Evolutionary conservation across 495 filamentous ascomycete species (phyloP), one percentile per base, ranked within the genome.

Genomic region (Aspergillus diversus): DNA sequence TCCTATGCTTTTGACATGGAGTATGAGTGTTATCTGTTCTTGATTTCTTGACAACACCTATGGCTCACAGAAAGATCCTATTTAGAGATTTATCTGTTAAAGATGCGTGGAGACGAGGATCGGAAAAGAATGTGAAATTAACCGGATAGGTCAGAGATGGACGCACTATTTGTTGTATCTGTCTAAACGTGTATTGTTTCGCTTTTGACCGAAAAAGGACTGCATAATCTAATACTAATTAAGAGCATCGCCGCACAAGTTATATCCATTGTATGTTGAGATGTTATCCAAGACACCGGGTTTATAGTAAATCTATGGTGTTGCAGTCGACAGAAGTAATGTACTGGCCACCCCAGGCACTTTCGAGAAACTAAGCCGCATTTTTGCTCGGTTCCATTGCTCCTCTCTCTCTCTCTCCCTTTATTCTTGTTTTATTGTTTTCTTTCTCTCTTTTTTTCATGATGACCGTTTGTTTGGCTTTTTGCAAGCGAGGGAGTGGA

Each of bases 31-130:
- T 66, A 66, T 63, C 51, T 66, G 57, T 62, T 64, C 61, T 67
- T 64, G 61, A 70, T 66, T 65, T 65, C 56, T 70, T 70, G 64
- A 65, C 50, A 55, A 65, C 59, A 67, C 52, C 60, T 54, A 42
- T 11, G 58, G 55, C 50, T 51, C 48, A 53, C 64, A 63, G 59
- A 63, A 63, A 50, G 51, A 60, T 66, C 37, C 58, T n/a, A 60
- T 67, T 65, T 66, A 67, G 42, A 55, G 59, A 34, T 55, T 46
- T 58, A 70, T 70, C 48, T 65, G 56, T 65, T 57, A 64, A 33
- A 50, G 37, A 31, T 54, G 46, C 50, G 52, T 49, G 54, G 49
- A 48, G 43, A 50, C 33, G 27, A 49, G 12, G 32, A 16, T 33
- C 2, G n/a, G 39, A 57, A 27, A 16, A 49, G 7, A 53, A 27